These are phyloP conservation scores for Pichia insulana DNA, from an alignment of 805 yeast genomes.

Conservation along the genomic window DNA sequence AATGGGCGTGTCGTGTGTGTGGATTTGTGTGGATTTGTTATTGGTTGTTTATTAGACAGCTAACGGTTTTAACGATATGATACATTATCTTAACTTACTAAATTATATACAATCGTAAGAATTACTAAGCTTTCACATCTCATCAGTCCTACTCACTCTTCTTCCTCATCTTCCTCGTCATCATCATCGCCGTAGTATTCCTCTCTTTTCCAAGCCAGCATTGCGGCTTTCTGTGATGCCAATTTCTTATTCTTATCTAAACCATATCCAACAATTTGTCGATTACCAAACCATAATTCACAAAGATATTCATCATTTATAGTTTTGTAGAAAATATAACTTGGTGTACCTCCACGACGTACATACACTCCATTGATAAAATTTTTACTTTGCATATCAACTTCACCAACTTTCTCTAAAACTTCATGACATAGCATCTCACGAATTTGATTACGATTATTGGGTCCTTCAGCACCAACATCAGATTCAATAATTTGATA, in stretches of 20 bases:
- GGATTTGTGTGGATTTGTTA: too few relatives aligned
- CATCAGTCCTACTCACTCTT: too few relatives aligned
- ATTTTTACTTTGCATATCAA: constrained; percentile 13
- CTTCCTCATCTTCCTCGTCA: not conserved
- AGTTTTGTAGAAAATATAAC: constrained; percentile 8
- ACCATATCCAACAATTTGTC: constrained; percentile 14
- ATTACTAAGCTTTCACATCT: too few relatives aligned
- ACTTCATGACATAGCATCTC: constrained; percentile 12
- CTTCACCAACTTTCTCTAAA: constrained; percentile 1
- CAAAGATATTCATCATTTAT: constrained; percentile 7
- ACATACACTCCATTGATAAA: constrained; percentile 10
- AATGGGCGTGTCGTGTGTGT: too few relatives aligned
- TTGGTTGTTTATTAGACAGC: too few relatives aligned
- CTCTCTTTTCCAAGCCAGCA: constrained; percentile 12
- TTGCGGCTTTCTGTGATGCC: constrained; percentile 17
- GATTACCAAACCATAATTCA: constrained; percentile 11
- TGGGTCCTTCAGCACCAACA: not conserved
- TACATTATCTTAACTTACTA: too few relatives aligned
- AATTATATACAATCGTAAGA: too few relatives aligned
- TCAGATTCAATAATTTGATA: constrained; percentile 2
- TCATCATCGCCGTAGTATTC: constrained; percentile 6
- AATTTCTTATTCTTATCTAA: constrained; percentile 9
- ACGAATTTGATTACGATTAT: not conserved
- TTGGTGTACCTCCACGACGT: constrained; percentile 8
- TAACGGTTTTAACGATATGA: too few relatives aligned